These are phyloP conservation scores for Trametes maxima DNA, from an alignment of 768 basidiomycete species.

Conservation along the genomic window DNA sequence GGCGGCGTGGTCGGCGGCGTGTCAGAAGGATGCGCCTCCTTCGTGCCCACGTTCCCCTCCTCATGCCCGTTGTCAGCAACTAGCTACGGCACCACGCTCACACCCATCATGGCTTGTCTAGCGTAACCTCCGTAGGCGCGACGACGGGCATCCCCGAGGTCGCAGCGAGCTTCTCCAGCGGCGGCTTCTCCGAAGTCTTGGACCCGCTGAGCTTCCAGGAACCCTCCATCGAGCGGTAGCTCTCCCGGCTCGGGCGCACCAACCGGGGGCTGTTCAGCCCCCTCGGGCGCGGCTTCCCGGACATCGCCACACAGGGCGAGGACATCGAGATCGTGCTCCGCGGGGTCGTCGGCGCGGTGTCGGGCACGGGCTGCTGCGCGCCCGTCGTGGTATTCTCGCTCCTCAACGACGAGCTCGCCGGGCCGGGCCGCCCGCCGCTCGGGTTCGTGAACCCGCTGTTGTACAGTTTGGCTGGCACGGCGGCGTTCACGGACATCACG, in stretches of 20 bases:
- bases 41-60: slow-evolving; percentile 41
- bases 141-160: slow-evolving; percentile 35
- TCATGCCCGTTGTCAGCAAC: slow-evolving; percentile 38
- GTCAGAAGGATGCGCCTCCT: slow-evolving; percentile 31
- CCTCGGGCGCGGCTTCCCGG: slow-evolving; percentile 48
- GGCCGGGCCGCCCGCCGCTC: slow-evolving; percentile 32
- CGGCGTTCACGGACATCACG: slow-evolving; percentile 29
- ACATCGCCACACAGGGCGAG: slow-evolving; percentile 42
- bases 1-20: slow-evolving; percentile 39
- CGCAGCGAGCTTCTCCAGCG: slow-evolving; percentile 34
- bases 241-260: slow-evolving; percentile 34
- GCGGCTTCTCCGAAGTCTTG: slow-evolving; percentile 40
- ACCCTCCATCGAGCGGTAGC: slow-evolving; percentile 38
- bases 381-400: slow-evolving; percentile 38
- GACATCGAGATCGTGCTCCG: slow-evolving; percentile 33
- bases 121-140: slow-evolving; percentile 39
- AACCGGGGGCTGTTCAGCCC: slow-evolving; percentile 33
- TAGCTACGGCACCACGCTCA: no score
- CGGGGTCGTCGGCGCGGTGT: slow-evolving; percentile 23
- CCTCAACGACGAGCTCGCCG: slow-evolving; percentile 36
- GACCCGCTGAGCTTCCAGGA: slow-evolving; percentile 39
- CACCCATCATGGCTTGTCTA: slow-evolving; percentile 3
- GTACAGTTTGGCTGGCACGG: slow-evolving; percentile 28
- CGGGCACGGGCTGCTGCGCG: slow-evolving; percentile 36
- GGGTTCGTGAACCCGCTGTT: slow-evolving; percentile 41